Evolutionary conservation across 2,329 filamentous ascomycete species (phyloP), one percentile per base, ranked within the genome.

Genomic region (Paecilomyces formosus): DNA sequence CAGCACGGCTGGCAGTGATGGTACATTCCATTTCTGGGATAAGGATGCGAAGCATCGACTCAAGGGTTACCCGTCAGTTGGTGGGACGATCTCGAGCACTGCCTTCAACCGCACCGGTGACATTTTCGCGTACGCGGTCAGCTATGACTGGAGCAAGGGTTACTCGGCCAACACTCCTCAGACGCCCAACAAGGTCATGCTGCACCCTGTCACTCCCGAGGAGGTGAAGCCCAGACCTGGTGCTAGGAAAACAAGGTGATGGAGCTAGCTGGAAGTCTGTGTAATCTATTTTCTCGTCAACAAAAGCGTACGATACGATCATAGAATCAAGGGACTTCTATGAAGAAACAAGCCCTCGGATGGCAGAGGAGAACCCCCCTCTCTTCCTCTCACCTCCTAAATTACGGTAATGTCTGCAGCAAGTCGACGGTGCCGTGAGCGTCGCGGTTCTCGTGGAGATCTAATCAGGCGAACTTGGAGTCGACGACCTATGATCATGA

Each of bases 121-220:
- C 70, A 91, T 93, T 68, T 94, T 94, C 70, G 90, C 90, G 15
- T 94, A 94, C 67, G 91, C 92, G 26, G 85, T 97, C 54, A 92
- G 91, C 72, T 99, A 99, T 74, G 94, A 99, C 78, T 99, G 94
- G 94, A 92, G 89, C 78, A 97, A 99, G 80, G 94, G 94, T 15
- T 97, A 93, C 78, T 85, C 89, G 63, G 85, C 81, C 64, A 97
- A 97, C 76, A 94, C 81, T 26, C 85, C 86, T 58, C 82, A 82
- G 57, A 68, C 69, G 22, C 85, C 89, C 8, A 89, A 85, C 74
- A 94, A 94, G 78, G 87, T 94, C 56, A 92, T 92, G 87, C 81
- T 96, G 72, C 90, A 95, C 71, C 87, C 89, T 1, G 85, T 95
- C 12, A 78, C 77, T 31, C 80, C 79, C n/a, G 85, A 87, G 54